Evolutionary conservation across 208 protist genomes (phyloP), one percentile per base, ranked within the genome.

Genomic region (Wallacemonas collosoma): DNA sequence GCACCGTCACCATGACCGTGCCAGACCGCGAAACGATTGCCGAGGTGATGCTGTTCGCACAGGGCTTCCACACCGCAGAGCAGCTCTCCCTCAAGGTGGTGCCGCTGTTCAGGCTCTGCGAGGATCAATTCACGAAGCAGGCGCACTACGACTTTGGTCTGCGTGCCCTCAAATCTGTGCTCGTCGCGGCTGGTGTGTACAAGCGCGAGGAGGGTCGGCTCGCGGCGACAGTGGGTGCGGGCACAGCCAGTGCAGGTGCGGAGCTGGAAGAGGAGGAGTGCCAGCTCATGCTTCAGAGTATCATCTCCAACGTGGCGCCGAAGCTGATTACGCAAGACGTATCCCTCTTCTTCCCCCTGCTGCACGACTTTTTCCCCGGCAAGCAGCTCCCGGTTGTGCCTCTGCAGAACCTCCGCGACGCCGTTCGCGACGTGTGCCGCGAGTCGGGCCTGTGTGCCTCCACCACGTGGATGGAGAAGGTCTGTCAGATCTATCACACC

Each of bases 111-210:
- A 89, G 97, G 26, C 86, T 99, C 26, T 99, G 98, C 83, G 76
- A 89, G 56, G 97, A 99, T 67, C 98, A 99, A 79, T 89, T 99
- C 14, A 99, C 95, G n/a, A 66, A 89, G 14, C 98, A 99, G 92
- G 75, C 94, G 53, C 99, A 99, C 88, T 99, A 99, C 87, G 99
- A 99, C 87, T 99, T 99, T 91, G 99, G 99, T 41, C 87, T 99
- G 11, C 97, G 99, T 71, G 98, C 99, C 2, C 85, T 99, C n/a
- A 99, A 99, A 89, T 95, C 90, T 50, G 99, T 99, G 8, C 91
- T 99, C 11, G 89, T 99, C 3, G 97, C 88, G 36, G 99, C 99
- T 3, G 99, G 98, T 45, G 89, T 95, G 63, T 81, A 98, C 15
- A 99, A 99, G 85, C 95, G 98, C 48, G 69, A 45, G 57, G 4